Conservation (phyloP, 106 monocot genomes). For the Acorus calamus region DNA sequence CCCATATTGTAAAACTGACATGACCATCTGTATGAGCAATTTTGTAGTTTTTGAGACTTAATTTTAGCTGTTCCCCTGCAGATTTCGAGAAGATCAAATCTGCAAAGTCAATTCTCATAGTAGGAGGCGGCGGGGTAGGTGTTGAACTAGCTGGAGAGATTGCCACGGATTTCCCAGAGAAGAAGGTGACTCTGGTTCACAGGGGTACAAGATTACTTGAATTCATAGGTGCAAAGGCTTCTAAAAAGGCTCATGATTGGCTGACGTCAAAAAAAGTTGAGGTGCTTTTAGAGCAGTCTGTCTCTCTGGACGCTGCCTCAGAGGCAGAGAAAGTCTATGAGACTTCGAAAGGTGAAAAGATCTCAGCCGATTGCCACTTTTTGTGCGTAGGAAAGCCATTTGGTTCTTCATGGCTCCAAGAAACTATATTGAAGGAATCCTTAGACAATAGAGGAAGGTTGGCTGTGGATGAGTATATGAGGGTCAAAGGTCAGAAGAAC, state of each 20-base stretch:
- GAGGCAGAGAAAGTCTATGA: slow-evolving; percentile 5
- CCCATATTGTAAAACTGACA: too few relatives aligned
- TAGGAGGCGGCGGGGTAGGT: slow-evolving; percentile 36
- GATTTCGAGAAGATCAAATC: slow-evolving; percentile 24
- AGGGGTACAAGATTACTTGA: slow-evolving; percentile 22
- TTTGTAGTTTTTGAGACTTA: too few relatives aligned
- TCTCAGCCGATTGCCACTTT: slow-evolving; percentile 32
- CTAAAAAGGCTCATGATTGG: slow-evolving; percentile 29
- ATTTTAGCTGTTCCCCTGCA: not conserved
- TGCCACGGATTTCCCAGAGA: slow-evolving; percentile 16
- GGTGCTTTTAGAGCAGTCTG: slow-evolving; percentile 27
- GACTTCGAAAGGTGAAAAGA: slow-evolving; percentile 21
- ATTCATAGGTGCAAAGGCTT: slow-evolving; percentile 22
- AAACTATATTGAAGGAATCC: slow-evolving; percentile 16
- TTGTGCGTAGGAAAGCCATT: slow-evolving; percentile 23
- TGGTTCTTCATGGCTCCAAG: slow-evolving; percentile 25
- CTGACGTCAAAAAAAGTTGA: slow-evolving; percentile 27
- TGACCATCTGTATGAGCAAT: too few relatives aligned
- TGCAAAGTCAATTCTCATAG: slow-evolving; percentile 14
- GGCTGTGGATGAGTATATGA: slow-evolving; percentile 33
- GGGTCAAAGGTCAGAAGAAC: slow-evolving; percentile 21
- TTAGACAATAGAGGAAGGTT: slow-evolving; percentile 20
- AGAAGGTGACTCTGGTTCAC: slow-evolving; percentile 38
- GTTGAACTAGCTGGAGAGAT: slow-evolving; percentile 48
- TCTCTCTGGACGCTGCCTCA: slow-evolving; percentile 14